These are phyloP conservation scores for Dothideomycetidae sp. DNA, from an alignment of 2,329 filamentous ascomycete species.

Conservation along the genomic window DNA sequence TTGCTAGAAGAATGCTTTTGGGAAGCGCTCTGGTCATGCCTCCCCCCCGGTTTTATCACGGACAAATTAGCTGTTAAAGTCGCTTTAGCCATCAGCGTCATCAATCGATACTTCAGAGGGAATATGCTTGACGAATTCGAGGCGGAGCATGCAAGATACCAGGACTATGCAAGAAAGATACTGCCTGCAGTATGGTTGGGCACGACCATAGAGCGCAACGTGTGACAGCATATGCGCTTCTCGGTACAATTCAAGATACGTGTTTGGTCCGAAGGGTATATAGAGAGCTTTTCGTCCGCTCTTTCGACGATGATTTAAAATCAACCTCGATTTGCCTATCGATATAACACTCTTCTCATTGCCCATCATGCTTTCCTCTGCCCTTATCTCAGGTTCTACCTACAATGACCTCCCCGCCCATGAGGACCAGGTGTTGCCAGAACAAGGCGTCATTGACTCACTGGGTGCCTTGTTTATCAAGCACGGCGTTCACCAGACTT, in stretches of 20 bases:
- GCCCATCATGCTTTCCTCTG: background rate
- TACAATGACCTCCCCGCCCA: background rate
- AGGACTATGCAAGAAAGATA: slow-evolving; percentile 3
- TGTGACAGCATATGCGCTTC: no score
- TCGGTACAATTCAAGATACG: no score
- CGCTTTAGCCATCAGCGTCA: background rate
- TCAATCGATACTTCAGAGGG: background rate
- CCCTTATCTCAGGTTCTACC: background rate
- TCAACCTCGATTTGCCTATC: no score
- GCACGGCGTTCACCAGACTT: background rate
- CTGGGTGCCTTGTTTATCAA: background rate
- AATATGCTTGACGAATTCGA: background rate
- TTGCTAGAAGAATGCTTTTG: background rate
- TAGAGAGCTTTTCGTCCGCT: no score
- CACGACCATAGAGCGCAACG: no score
- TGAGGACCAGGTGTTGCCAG: background rate
- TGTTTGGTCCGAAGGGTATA: no score
- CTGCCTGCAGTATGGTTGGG: no score
- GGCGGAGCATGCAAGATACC: background rate
- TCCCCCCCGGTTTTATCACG: background rate
- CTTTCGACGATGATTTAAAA: no score
- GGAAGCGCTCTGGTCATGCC: background rate
- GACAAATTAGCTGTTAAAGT: background rate
- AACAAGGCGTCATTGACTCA: background rate
- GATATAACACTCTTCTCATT: no score